Evolutionary conservation across 1,284 basidiomycete species (phyloP), one percentile per base, ranked within the genome.

Genomic region (Ganoderma boninense): DNA sequence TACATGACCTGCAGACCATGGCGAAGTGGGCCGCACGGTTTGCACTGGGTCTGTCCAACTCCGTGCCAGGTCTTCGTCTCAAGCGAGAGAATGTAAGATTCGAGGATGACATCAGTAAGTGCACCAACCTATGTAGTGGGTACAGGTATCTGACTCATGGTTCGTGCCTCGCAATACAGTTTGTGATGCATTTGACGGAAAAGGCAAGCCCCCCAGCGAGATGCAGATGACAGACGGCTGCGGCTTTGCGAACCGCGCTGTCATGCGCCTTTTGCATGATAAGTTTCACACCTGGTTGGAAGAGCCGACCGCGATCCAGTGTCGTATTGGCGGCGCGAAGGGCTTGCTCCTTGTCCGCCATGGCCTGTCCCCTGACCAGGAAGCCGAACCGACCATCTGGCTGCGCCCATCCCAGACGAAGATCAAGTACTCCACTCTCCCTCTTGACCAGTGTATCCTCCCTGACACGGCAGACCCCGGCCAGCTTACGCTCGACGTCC

Each of bases 151-250:
- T 11, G 14, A 14, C 49, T 52, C 23, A 26, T 5, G 4, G 2
- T 11, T 74, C 70, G 1, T 73, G 69, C n/a, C 46, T 4, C 18
- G 23, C 2, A 10, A 11, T 46, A 29, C 26, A 74, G 73, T 74
- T n/a, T 74, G 73, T 16, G 69, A 72, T 4, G 66, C 68, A 0
- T 74, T 70, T 62, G 42, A 49, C 1, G 71, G 71, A 0, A n/a
- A 38, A 0, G 77, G 76, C 0, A 80, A 81, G 66, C 77, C 77
- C 2, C 78, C 81, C 0, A 77, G 76, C 49, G 79, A 82, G 61
- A 78, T 80, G 74, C 77, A 81, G 26, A 84, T 86, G 82, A 85
- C 85, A 0, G 85, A 86, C 67, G 85, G 86, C 0, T 85, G 83
- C 68, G 85, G 86, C 0, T 72, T 83, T 32, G 79, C 81, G 0